Evolutionary conservation across 2,329 filamentous ascomycete species (phyloP), one percentile per base, ranked within the genome.

Genomic region (Coniochaeta sp.): DNA sequence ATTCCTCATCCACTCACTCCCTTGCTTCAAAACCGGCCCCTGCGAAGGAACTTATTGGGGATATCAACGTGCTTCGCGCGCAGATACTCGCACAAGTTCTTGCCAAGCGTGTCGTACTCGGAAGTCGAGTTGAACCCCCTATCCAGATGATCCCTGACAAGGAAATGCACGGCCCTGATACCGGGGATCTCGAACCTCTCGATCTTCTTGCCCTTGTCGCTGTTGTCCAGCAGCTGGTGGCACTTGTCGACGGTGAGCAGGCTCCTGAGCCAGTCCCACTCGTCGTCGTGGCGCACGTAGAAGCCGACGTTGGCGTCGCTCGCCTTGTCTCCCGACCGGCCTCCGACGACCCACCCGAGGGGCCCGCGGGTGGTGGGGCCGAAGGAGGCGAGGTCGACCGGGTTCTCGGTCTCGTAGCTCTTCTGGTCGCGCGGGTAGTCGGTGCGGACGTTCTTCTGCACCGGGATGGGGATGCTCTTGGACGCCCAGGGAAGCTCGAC

Each of bases 141-240:
- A 58, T 79, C 76, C 8, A 80, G 67, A 63, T 79, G 77, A 63
- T 80, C 78, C 59, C 79, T 72, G 24, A 81, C 64, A 44, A 79
- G 64, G 62, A 73, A 74, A 58, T 73, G 72, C 38, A 73, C 71
- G 9, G 59, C 59, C 12, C 54, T 52, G 24, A 60, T 56, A 54
- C 54, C 34, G 3, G 76, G 72, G 22, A 81, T 67, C 67, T 81
- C 78, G 24, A 79, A 76, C 0, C 78, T 69, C 54, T 79, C 77
- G 40, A 81, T 72, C n/a, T 70, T 67, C 56, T 71, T 67, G 0
- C 65, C 66, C 40, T 66, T 68, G 60, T 73, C 70, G 65, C 75
- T 72, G 19, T 72, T 68, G 0, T 71, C 74, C 47, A 76, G 65
- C 1, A 76, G 59, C 14, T 67, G 68, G 28, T 72, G 69, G 56